phyloP scores from a whole-genome alignment of 768 basidiomycete species.

The Lactarius sp. region DNA sequence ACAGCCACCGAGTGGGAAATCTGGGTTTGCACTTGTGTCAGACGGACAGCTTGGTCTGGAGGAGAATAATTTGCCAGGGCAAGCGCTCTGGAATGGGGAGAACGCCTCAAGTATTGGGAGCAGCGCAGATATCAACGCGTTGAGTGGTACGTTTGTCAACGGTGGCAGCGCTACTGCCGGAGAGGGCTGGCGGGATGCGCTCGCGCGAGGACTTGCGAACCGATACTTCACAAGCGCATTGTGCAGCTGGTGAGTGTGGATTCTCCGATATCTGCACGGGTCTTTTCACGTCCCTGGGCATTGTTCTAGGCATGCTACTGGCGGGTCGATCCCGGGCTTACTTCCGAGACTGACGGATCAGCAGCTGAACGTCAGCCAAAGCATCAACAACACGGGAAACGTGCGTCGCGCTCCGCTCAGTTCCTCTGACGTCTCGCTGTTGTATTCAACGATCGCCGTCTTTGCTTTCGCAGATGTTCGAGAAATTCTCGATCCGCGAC shows the following conservation, averaged over 20 bases:
- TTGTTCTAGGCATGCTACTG: constrained; percentile 67
- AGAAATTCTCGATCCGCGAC: constrained; percentile 78
- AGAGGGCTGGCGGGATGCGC: constrained; percentile 61
- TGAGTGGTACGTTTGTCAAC: constrained; percentile 54
- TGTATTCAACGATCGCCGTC: not conserved
- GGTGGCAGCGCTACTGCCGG: constrained; percentile 57
- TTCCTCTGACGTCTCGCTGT: not conserved
- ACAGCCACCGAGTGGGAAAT: constrained; percentile 43
- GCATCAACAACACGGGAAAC: constrained; percentile 64
- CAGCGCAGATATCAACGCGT: constrained; percentile 54
- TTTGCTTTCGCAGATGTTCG: constrained; percentile 61
- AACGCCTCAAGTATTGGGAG: constrained; percentile 52
- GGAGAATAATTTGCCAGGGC: constrained; percentile 68
- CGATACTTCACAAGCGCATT: constrained; percentile 77
- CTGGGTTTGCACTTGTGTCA: constrained; percentile 66
- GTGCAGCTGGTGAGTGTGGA: constrained; percentile 73
- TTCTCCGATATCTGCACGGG: not conserved
- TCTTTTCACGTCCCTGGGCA: not conserved
- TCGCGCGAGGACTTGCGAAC: constrained; percentile 75
- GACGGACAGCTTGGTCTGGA: constrained; percentile 72
- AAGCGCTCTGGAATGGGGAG: constrained; percentile 43
- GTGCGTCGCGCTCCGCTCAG: constrained; percentile 40
- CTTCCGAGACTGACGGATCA: constrained; percentile 64
- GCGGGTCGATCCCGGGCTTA: constrained; percentile 71
- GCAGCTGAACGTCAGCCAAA: constrained; percentile 65